These are phyloP conservation scores for Tetrahymena borealis DNA, from an alignment of 73 alveolate species.

Conservation along the genomic window DNA sequence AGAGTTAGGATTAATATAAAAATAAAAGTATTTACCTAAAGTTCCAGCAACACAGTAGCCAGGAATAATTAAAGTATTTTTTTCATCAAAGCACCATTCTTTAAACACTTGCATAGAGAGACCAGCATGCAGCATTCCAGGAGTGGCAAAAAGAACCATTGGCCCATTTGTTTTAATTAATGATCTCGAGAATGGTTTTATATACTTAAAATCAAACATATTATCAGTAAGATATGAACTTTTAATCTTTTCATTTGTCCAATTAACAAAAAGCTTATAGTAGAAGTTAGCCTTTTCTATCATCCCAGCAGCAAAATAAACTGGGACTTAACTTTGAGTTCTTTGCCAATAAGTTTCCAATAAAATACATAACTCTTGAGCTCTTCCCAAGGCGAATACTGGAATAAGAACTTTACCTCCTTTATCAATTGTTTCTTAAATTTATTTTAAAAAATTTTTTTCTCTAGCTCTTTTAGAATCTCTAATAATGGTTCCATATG, in stretches of 20 bases:
- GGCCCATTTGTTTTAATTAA: constrained; percentile 74
- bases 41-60: constrained; percentile 98
- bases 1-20: no score
- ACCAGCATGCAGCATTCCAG: constrained; percentile 99
- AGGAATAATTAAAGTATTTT: constrained; percentile 93
- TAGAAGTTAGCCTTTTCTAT: constrained; percentile 57
- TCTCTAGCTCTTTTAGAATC: constrained; percentile 96
- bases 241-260: constrained; percentile 29
- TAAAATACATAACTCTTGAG: constrained; percentile 96
- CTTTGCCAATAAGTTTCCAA: constrained; percentile 97
- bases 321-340: constrained; percentile 78
- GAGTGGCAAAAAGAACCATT: constrained; percentile 97
- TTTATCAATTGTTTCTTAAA: constrained; percentile 90
- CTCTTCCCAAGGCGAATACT: constrained; percentile 99
- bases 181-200: constrained; percentile 83
- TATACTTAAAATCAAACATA: constrained; percentile 92
- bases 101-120: constrained; percentile 82
- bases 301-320: constrained; percentile 91
- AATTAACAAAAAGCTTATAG: constrained; percentile 14
- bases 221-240: constrained; percentile 60
- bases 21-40: constrained; percentile 56
- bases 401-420: constrained; percentile 99
- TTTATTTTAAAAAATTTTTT: constrained; percentile 87
- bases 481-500: constrained; percentile 80
- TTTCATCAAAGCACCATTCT: constrained; percentile 90